These are phyloP conservation scores for Podospora tetraspora DNA, from an alignment of 495 filamentous ascomycete genomes.

Conservation along the genomic window DNA sequence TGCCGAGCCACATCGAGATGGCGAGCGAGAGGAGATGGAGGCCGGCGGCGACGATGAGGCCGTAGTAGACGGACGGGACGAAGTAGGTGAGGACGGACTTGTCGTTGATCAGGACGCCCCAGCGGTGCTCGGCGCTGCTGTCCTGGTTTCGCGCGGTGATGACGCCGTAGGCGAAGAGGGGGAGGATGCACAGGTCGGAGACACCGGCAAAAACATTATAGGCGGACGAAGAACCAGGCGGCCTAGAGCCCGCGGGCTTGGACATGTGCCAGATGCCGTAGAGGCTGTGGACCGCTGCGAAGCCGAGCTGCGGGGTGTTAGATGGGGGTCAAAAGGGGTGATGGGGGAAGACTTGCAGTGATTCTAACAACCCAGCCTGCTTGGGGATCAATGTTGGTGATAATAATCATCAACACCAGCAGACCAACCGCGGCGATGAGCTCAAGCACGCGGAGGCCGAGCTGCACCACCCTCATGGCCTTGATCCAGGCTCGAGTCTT, in stretches of 20 bases:
- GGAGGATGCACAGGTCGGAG: slow-evolving; percentile 65
- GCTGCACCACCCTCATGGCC: slow-evolving; percentile 57
- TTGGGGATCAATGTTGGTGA: slow-evolving; percentile 56
- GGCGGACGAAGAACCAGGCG: slow-evolving; percentile 71
- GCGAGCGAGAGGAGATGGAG: slow-evolving; percentile 65
- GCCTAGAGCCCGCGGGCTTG: slow-evolving; percentile 58
- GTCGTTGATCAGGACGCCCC: slow-evolving; percentile 57
- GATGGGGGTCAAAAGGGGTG: background rate
- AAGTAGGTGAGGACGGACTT: slow-evolving; percentile 48
- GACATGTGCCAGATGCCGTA: slow-evolving; percentile 77
- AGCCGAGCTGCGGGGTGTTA: slow-evolving; percentile 48
- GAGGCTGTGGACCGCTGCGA: slow-evolving; percentile 61
- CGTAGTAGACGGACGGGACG: slow-evolving; percentile 57
- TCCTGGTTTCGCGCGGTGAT: slow-evolving; percentile 51
- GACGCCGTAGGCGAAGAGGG: slow-evolving; percentile 71
- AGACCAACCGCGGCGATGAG: slow-evolving; percentile 65
- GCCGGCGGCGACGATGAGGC: slow-evolving; percentile 53
- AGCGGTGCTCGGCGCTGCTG: slow-evolving; percentile 29
- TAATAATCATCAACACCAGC: slow-evolving; percentile 65
- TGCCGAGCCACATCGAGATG: slow-evolving; percentile 63
- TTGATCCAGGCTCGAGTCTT: slow-evolving; percentile 65
- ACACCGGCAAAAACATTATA: slow-evolving; percentile 77
- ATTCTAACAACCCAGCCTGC: slow-evolving; percentile 72
- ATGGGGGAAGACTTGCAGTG: slow-evolving; percentile 50
- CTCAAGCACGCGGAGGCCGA: slow-evolving; percentile 58